A percentile compares a stretch with the other conserved stretches of the same genome.
phyloP scores from a whole-genome alignment of 257 asterid species.

The Oldenlandia corymbosa region DNA sequence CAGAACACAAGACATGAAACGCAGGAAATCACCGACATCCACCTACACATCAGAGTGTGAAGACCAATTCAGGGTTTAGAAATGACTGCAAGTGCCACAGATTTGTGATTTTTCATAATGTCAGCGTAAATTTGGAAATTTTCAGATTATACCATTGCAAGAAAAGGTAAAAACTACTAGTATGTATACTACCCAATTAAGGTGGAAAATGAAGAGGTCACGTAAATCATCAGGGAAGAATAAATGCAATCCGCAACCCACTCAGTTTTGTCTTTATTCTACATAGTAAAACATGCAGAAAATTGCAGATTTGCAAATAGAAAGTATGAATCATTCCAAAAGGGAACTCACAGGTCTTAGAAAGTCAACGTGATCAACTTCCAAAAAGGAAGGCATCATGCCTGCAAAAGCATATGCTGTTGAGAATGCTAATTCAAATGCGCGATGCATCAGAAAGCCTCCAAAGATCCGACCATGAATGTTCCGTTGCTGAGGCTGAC shows the following conservation, averaged over 20 bases:
- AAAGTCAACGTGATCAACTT: conserved; percentile 93
- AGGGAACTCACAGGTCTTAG: conserved; percentile 66
- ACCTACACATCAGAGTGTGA: conserved; percentile 44
- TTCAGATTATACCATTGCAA: background rate
- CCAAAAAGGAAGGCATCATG: conserved; percentile 88
- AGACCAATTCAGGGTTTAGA: background rate
- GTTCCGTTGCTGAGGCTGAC: conserved; percentile 98
- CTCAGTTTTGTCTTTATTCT: background rate
- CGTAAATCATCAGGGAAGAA: background rate
- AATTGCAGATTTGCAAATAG: background rate
- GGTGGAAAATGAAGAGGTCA: too few relatives aligned
- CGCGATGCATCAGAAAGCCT: conserved; percentile 89
- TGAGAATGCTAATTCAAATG: conserved; percentile 84
- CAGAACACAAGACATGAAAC: conserved; percentile 77
- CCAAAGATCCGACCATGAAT: conserved; percentile 97
- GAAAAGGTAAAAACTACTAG: too few relatives aligned
- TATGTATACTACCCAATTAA: too few relatives aligned
- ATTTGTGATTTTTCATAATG: background rate
- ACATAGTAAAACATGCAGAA: background rate
- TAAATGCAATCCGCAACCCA: background rate
- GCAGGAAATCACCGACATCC: conserved; percentile 96
- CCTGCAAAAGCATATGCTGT: conserved; percentile 93
- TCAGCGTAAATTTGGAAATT: background rate
- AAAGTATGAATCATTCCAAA: background rate
- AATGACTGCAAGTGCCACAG: background rate